Conservation (phyloP, 2,329 filamentous ascomycete species). For the Epicoccum nigrum region DNA sequence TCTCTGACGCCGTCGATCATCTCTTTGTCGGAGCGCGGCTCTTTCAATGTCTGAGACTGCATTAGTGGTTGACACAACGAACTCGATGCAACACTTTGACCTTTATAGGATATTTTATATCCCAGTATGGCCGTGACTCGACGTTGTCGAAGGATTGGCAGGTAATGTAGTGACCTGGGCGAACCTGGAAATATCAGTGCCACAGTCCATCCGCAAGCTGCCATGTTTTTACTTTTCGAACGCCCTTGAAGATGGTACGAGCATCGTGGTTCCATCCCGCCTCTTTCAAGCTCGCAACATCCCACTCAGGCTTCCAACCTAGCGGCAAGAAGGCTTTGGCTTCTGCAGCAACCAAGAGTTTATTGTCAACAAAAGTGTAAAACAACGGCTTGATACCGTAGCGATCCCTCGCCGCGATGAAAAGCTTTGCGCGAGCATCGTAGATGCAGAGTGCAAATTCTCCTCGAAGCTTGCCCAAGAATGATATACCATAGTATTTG, state of each 20-base stretch:
- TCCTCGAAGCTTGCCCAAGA: slow-evolving; percentile 56
- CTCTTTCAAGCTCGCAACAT: slow-evolving; percentile 54
- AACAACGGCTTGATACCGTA: slow-evolving; percentile 64
- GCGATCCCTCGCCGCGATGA: slow-evolving; percentile 60
- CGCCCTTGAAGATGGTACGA: slow-evolving; percentile 58
- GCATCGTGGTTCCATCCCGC: slow-evolving; percentile 53
- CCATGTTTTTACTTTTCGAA: slow-evolving; percentile 42
- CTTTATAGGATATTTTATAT: slow-evolving; percentile 59
- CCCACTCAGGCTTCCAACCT: slow-evolving; percentile 60
- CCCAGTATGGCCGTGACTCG: slow-evolving; percentile 57
- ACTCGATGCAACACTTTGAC: background rate
- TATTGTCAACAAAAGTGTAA: slow-evolving; percentile 52
- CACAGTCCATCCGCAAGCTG: slow-evolving; percentile 6
- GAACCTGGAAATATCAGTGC: slow-evolving; percentile 29
- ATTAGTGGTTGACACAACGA: background rate
- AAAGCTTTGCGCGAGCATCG: slow-evolving; percentile 48
- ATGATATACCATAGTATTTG: slow-evolving; percentile 51
- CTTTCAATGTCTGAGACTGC: slow-evolving; percentile 41
- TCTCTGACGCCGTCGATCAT: slow-evolving; percentile 59
- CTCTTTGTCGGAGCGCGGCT: slow-evolving; percentile 55
- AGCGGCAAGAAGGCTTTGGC: slow-evolving; percentile 59
- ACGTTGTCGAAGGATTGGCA: slow-evolving; percentile 45
- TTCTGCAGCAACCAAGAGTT: slow-evolving; percentile 59
- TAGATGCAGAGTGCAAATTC: slow-evolving; percentile 62
- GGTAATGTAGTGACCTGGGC: slow-evolving; percentile 44